These are phyloP conservation scores for Leptomonas pyrrhocoris DNA, from an alignment of 208 protist species.

Conservation along the genomic window DNA sequence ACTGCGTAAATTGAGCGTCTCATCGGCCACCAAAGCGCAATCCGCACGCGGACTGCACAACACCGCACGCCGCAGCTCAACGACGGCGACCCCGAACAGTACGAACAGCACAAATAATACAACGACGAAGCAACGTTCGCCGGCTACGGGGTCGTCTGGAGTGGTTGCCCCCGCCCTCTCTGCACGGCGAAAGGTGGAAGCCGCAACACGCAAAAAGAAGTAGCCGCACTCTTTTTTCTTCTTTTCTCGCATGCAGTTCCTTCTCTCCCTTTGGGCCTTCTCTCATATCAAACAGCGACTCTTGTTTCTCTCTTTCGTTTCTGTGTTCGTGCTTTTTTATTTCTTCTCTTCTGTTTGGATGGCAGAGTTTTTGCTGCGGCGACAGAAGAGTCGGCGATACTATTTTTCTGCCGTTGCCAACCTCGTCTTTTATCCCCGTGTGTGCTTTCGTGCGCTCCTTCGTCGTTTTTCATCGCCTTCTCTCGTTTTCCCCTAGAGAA, in stretches of 20 bases:
- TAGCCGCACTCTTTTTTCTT: background rate
- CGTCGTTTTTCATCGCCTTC: background rate
- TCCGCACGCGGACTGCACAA: constrained; percentile 4
- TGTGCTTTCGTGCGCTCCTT: background rate
- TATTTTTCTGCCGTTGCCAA: too few species aligned
- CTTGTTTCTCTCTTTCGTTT: background rate
- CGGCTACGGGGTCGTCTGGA: constrained; percentile 2
- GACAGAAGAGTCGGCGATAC: too few species aligned
- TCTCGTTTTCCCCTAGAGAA: background rate
- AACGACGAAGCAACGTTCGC: constrained; percentile 9
- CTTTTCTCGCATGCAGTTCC: background rate
- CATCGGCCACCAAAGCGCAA: constrained; percentile 9
- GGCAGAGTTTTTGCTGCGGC: too few species aligned
- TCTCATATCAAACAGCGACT: background rate
- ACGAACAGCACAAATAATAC: too few species aligned
- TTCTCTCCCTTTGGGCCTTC: background rate
- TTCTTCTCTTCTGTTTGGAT: too few species aligned
- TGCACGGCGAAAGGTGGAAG: background rate
- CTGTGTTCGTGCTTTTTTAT: too few species aligned
- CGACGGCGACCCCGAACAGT: background rate
- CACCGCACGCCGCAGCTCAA: constrained; percentile 8
- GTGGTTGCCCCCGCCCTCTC: background rate
- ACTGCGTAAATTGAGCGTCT: constrained; percentile 13
- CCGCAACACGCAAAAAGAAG: constrained; percentile 1
- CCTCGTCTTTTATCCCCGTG: too few species aligned